phyloP scores from a whole-genome alignment of 2,329 filamentous ascomycete genomes.

The Talaromyces sp. region DNA sequence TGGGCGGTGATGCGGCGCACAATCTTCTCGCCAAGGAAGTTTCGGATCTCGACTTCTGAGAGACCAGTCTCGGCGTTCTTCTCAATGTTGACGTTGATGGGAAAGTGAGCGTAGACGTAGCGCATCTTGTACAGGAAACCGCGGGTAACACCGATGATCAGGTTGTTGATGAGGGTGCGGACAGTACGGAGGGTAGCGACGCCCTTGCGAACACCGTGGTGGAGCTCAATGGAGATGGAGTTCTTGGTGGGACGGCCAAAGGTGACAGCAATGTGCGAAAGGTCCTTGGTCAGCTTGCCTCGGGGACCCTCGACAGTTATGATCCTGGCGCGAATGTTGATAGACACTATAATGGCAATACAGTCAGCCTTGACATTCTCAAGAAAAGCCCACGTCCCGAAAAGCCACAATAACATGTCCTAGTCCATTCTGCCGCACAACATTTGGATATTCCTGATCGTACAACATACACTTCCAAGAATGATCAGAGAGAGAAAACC shows the following conservation, averaged over 20 bases:
- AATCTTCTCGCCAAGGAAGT: slow-evolving; percentile 99
- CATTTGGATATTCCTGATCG: background rate
- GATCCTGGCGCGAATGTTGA: slow-evolving; percentile 92
- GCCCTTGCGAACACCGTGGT: slow-evolving; percentile 97
- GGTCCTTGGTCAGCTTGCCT: slow-evolving; percentile 96
- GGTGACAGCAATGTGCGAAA: slow-evolving; percentile 92
- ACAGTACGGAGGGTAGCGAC: slow-evolving; percentile 97
- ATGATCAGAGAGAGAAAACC: background rate
- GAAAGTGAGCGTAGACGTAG: slow-evolving; percentile 99
- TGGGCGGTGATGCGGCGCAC: slow-evolving; percentile 88
- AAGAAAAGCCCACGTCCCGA: background rate
- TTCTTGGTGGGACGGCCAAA: slow-evolving; percentile 84
- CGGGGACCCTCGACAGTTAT: slow-evolving; percentile 96
- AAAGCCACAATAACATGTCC: background rate
- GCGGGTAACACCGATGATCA: slow-evolving; percentile 97
- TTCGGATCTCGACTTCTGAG: slow-evolving; percentile 95
- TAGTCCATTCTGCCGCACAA: background rate
- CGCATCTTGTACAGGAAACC: slow-evolving; percentile 99
- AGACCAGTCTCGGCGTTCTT: slow-evolving; percentile 88
- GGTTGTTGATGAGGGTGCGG: slow-evolving; percentile 96
- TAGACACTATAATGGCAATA: slow-evolving; percentile 67
- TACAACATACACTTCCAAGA: background rate
- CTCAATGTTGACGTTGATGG: slow-evolving; percentile 99
- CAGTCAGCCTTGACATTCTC: slow-evolving; percentile 17
- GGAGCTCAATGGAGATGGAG: slow-evolving; percentile 92